Evolutionary conservation across 441 rosid genomes (phyloP).

Genomic region (Euphorbia schlechtendalii): DNA sequence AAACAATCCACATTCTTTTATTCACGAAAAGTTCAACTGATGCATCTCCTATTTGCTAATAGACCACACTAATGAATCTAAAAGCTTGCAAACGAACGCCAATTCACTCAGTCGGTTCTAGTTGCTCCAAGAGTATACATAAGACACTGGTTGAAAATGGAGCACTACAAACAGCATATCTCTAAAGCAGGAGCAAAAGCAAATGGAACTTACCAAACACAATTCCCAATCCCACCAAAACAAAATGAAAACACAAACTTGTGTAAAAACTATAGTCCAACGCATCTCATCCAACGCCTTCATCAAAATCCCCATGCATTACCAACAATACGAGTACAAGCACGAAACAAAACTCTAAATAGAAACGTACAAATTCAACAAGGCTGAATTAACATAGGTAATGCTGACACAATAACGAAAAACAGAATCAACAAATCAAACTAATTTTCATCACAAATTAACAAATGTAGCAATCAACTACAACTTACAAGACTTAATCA

Average conservation of each 20-base stretch:
- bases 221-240: no score
- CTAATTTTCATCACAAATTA: neutral
- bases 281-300: neutral
- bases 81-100: neutral
- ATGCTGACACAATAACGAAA: neutral
- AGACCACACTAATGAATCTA: neutral
- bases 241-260: neutral
- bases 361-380: neutral
- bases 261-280: slow-evolving; percentile 1
- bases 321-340: neutral
- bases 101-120: neutral
- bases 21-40: neutral
- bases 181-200: neutral
- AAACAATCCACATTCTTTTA: neutral
- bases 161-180: neutral
- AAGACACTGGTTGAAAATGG: neutral
- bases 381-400: neutral
- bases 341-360: neutral
- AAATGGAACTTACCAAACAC: neutral
- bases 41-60: neutral
- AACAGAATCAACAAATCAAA: no score
- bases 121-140: neutral
- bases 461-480: neutral
- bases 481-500: no score
- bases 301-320: neutral